phyloP scores from a whole-genome alignment of 2,329 filamentous ascomycete genomes.

The Hansfordia pulvinata region DNA sequence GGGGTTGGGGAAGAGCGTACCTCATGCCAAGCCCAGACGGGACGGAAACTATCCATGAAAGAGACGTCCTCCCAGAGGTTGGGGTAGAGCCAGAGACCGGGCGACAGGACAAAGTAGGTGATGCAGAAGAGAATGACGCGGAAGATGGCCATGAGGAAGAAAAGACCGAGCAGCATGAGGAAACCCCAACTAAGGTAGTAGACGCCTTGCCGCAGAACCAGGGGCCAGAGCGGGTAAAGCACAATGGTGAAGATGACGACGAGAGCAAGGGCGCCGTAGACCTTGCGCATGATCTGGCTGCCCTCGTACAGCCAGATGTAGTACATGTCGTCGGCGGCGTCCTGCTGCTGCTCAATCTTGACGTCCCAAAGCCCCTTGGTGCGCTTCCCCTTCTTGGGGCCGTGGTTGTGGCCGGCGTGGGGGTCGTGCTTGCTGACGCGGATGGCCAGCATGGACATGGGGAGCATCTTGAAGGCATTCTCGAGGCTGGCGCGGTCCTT shows the following conservation, averaged over 20 bases:
- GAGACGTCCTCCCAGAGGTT: constrained; percentile 98
- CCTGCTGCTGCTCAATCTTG: constrained; percentile 90
- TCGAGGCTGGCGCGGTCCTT: constrained; percentile 80
- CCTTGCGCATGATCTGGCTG: constrained; percentile 82
- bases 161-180: constrained; percentile 76
- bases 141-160: constrained; percentile 97
- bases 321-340: constrained; percentile 75
- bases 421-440: constrained; percentile 75
- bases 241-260: constrained; percentile 77
- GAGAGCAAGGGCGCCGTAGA: constrained; percentile 77
- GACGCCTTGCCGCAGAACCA: constrained; percentile 79
- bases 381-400: constrained; percentile 65
- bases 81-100: constrained; percentile 95
- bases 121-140: constrained; percentile 86
- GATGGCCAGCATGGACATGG: constrained; percentile 84
- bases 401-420: constrained; percentile 60
- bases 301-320: constrained; percentile 97
- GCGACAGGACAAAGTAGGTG: constrained; percentile 73
- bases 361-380: constrained; percentile 96
- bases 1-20: constrained; percentile 31
- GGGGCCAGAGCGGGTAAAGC: constrained; percentile 91
- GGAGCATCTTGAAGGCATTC: constrained; percentile 88
- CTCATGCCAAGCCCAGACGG: constrained; percentile 97
- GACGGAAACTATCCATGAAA: constrained; percentile 94
- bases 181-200: constrained; percentile 97